Evolutionary conservation across 2,329 filamentous ascomycete species (phyloP).

Genomic region (Talaromyces sp.): DNA sequence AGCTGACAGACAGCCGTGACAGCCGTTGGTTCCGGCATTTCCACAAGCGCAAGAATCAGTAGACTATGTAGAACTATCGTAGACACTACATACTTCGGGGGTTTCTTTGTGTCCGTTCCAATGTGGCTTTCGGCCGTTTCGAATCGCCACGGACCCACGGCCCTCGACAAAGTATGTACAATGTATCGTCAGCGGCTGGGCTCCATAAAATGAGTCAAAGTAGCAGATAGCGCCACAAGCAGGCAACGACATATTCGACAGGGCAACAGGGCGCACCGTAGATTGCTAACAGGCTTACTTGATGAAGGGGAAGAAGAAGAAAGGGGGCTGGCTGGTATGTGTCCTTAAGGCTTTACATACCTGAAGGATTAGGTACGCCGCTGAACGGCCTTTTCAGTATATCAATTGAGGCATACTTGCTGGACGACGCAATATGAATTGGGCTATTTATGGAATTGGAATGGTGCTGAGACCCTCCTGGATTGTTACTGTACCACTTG

Average conservation of each 20-base stretch:
- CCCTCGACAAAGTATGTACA: background rate
- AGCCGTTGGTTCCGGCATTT: background rate
- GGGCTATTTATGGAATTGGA: no score
- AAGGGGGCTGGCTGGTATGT: no score
- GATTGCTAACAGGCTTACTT: no score
- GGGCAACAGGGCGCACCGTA: background rate
- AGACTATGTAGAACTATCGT: background rate
- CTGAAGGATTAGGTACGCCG: no score
- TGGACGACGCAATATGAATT: no score
- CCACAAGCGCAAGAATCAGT: no score
- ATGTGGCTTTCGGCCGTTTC: background rate
- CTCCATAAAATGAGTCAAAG: background rate
- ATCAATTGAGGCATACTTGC: no score
- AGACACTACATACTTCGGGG: background rate
- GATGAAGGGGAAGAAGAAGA: no score
- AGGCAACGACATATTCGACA: slow-evolving; percentile 15
- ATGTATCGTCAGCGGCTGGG: background rate
- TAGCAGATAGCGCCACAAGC: slow-evolving; percentile 15
- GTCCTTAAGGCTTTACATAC: no score
- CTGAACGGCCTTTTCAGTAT: no score
- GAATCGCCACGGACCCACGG: slow-evolving; percentile 19
- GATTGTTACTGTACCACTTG: no score
- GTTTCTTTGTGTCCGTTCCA: background rate
- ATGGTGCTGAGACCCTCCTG: no score
- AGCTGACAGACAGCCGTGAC: background rate